Evolutionary conservation across 2,329 filamentous ascomycete genomes (phyloP).

Genomic region (Ophiobolus disseminans): DNA sequence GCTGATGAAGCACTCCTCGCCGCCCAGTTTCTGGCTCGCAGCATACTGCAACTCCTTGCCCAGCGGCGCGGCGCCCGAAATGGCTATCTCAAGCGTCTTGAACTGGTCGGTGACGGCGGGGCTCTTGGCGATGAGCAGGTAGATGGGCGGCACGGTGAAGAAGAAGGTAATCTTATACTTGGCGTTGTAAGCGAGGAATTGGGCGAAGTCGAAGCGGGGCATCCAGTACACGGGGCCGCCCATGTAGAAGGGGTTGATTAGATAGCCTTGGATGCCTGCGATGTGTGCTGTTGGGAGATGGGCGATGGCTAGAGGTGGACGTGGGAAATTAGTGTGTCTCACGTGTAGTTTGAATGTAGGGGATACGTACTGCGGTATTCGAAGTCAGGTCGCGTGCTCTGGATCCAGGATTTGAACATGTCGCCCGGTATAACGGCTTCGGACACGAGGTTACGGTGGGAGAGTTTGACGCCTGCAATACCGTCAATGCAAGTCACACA

Average conservation of each 20-base stretch:
- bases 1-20: constrained; percentile 51
- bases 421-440: constrained; percentile 46
- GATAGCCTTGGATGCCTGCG: constrained; percentile 56
- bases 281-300: constrained; percentile 59
- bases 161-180: constrained; percentile 61
- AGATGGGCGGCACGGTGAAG: constrained; percentile 68
- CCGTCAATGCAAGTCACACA: constrained; percentile 1
- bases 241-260: constrained; percentile 53
- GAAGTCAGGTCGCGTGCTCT: constrained; percentile 30
- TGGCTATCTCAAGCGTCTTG: constrained; percentile 55
- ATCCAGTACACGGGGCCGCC: constrained; percentile 65
- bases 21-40: constrained; percentile 59
- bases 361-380: constrained; percentile 29
- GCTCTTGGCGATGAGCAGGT: constrained; percentile 64
- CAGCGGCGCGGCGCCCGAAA: constrained; percentile 64
- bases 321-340: background rate
- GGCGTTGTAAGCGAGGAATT: constrained; percentile 62
- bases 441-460: constrained; percentile 54
- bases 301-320: constrained; percentile 46
- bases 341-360: background rate
- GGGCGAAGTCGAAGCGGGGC: constrained; percentile 63
- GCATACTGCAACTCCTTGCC: constrained; percentile 61
- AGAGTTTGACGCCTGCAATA: constrained; percentile 49
- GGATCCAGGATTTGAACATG: constrained; percentile 40
- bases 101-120: constrained; percentile 65